Evolutionary conservation across 2,329 filamentous ascomycete species (phyloP).

Genomic region (Fusarium sp.): DNA sequence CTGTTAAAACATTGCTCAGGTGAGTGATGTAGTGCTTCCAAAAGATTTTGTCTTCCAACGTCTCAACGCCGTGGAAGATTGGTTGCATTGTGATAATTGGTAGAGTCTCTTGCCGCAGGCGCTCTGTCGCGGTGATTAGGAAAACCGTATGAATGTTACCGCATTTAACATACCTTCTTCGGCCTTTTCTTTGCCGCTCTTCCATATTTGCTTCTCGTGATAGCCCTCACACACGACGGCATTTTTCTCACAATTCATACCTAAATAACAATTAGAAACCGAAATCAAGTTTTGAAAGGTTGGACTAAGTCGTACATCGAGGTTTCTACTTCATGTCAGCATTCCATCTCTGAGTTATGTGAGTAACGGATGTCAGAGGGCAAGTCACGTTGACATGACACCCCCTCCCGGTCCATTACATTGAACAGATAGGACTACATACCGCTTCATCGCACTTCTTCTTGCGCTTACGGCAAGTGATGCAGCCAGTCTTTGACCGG

Average conservation of each 20-base stretch:
- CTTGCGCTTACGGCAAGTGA: slow-evolving; percentile 74
- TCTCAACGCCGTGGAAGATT: slow-evolving; percentile 85
- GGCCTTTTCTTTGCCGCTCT: slow-evolving; percentile 80
- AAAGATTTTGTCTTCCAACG: slow-evolving; percentile 80
- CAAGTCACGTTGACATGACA: neutral
- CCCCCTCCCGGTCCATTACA: neutral
- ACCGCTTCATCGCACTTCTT: slow-evolving; percentile 76
- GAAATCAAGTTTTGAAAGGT: neutral
- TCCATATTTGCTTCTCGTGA: slow-evolving; percentile 87
- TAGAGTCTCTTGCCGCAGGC: slow-evolving; percentile 59
- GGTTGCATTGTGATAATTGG: slow-evolving; percentile 68
- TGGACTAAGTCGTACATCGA: slow-evolving; percentile 59
- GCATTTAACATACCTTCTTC: slow-evolving; percentile 67
- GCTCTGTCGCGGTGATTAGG: slow-evolving; percentile 55
- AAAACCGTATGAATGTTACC: neutral
- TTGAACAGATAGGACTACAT: slow-evolving; percentile 4
- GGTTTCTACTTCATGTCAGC: slow-evolving; percentile 29
- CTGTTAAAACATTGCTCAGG: slow-evolving; percentile 82
- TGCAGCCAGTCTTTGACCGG: slow-evolving; percentile 74
- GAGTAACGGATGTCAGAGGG: neutral
- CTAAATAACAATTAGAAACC: slow-evolving; percentile 55
- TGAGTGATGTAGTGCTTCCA: slow-evolving; percentile 85
- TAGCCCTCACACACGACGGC: slow-evolving; percentile 92
- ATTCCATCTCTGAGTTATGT: neutral
- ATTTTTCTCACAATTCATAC: slow-evolving; percentile 92